Evolutionary conservation across 805 yeast species (phyloP), one percentile per base, ranked within the genome.

Genomic region (Kluyveromyces siamensis): DNA sequence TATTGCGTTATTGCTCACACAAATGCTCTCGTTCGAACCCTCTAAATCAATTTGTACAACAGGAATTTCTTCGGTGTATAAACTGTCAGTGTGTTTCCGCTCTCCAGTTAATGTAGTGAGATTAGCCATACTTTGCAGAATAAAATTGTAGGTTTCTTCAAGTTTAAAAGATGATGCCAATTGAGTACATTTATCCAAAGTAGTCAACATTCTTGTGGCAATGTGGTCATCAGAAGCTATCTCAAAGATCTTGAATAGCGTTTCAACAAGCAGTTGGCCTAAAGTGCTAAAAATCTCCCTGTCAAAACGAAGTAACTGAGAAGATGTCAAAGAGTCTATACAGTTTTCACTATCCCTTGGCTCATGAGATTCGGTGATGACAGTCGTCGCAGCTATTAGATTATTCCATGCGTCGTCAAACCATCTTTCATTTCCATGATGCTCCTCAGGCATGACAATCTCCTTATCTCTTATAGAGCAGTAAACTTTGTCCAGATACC

Each of bases 371-470:
- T 64, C 61, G 2, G 67, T 65, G 21, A 66, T 45, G 0, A 70
- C 70, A 2, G 67, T 63, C 18, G 72, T 67, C 1, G 68, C 63
- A 18, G 69, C 68, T 40, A 86, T 76, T 51, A 85, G 63, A 50
- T 83, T 81, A 55, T 83, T 82, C 95, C 95, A 86, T 16, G 79
- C 72, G 59, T 86, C 91, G 61, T 90, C 97, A 66, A 90, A 91
- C 82, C 96, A 84, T 61, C 85, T 88, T 18, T 88, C 86, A 10
- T 89, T 87, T 14, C 91, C 93, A 62, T 88, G 95, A 57, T 91
- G 97, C 60, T 93, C 99, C 59, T 93, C 98, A 0, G 99, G 98
- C 90, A 95, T 87, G 44, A 93, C 87, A 53, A 93, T 93, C 66
- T 93, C 99, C 46, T 84, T 78, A 48, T 83, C 87, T 52, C 80